A percentile compares a stretch with the other conserved stretches of the same genome.
These are phyloP conservation scores for Vitis rotundifolia DNA, from an alignment of 164 flowering plant genomes.

Conservation along the genomic window DNA sequence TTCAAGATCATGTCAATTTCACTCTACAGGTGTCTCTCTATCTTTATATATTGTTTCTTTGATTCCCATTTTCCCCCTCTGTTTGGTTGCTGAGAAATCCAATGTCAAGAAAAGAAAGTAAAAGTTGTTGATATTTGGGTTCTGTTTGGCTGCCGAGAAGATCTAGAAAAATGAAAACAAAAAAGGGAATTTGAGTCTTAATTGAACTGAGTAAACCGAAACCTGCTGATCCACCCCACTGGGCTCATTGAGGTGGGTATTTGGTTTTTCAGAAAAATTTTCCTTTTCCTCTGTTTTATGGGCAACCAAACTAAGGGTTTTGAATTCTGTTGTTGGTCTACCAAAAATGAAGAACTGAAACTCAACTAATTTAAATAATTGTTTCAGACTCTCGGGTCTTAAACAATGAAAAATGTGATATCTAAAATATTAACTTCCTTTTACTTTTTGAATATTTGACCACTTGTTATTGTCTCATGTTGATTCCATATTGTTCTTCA, in stretches of 20 bases:
- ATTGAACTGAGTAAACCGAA: not conserved
- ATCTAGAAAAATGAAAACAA: not conserved
- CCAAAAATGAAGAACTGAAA: too few relatives aligned
- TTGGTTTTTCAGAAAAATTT: not conserved
- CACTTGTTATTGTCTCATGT: not conserved
- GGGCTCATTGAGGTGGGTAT: not conserved
- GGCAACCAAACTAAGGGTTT: not conserved
- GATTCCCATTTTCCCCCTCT: not conserved
- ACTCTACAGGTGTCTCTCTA: conserved; percentile 73
- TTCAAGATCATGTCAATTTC: conserved; percentile 93
- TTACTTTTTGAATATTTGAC: too few relatives aligned
- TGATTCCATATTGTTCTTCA: not conserved
- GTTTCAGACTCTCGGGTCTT: too few relatives aligned
- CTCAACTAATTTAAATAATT: too few relatives aligned
- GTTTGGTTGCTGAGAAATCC: not conserved
- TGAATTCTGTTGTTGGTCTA: not conserved
- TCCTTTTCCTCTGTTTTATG: not conserved
- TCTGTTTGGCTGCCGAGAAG: not conserved
- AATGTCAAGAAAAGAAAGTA: too few relatives aligned
- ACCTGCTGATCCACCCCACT: not conserved
- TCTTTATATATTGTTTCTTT: conserved; percentile 1
- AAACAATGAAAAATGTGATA: too few relatives aligned
- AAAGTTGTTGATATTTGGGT: not conserved
- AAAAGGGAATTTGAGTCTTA: not conserved
- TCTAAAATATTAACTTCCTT: too few relatives aligned